These are phyloP conservation scores for Przewalskia tangutica DNA, from an alignment of 257 asterid genomes.

Conservation along the genomic window DNA sequence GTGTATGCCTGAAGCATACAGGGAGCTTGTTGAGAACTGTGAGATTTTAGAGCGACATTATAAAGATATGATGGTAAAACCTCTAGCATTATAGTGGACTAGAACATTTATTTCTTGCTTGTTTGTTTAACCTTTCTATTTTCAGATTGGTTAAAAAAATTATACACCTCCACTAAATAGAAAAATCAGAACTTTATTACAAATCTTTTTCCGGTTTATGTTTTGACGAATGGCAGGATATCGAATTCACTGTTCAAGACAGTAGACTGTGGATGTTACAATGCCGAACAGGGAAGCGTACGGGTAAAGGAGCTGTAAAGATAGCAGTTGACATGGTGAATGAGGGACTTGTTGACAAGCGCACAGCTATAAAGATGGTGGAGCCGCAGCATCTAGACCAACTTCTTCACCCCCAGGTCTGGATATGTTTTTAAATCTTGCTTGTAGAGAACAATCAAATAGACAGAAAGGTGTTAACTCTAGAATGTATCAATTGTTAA, in stretches of 20 bases:
- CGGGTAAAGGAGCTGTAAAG: slow-evolving; percentile 88
- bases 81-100: too few species aligned
- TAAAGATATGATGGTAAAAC: slow-evolving; percentile 92
- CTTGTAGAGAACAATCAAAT: background rate
- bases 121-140: background rate
- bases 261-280: slow-evolving; percentile 92
- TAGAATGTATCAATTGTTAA: background rate
- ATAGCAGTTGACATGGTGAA: slow-evolving; percentile 85
- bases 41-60: slow-evolving; percentile 76
- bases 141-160: background rate
- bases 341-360: slow-evolving; percentile 62
- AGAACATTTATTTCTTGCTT: too few species aligned
- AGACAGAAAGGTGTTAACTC: background rate
- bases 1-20: slow-evolving; percentile 80
- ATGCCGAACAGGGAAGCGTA: slow-evolving; percentile 82
- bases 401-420: slow-evolving; percentile 98
- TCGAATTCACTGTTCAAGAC: slow-evolving; percentile 93
- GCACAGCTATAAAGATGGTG: slow-evolving; percentile 60
- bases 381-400: slow-evolving; percentile 97
- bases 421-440: background rate
- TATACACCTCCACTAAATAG: background rate
- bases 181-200: background rate
- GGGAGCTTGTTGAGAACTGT: slow-evolving; percentile 78
- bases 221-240: slow-evolving; percentile 39
- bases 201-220: background rate